Conservation (phyloP, 192 early-diverging fungal species). For the Mortierella alpina region DNA sequence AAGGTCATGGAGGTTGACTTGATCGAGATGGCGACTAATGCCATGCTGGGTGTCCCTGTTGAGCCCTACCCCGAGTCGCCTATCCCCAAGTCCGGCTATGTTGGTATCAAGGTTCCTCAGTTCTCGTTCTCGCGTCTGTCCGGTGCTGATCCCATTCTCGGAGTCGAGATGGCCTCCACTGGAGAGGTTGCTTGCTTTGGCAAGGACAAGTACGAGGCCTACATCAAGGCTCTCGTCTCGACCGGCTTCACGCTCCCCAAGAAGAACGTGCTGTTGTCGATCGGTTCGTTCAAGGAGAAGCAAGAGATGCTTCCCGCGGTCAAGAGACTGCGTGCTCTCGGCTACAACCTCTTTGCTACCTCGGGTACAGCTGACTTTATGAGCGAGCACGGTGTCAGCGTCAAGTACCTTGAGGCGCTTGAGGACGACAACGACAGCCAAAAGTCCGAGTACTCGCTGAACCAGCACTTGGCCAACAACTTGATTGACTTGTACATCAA, state of each 20-base stretch:
- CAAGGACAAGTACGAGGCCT: constrained; percentile 97
- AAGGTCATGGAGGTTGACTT: constrained; percentile 95
- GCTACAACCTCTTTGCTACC: constrained; percentile 95
- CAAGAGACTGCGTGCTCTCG: constrained; percentile 81
- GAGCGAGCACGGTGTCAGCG: constrained; percentile 92
- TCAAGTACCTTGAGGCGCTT: constrained; percentile 91
- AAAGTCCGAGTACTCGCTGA: constrained; percentile 90
- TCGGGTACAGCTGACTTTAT: constrained; percentile 97
- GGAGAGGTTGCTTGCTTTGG: constrained; percentile 99
- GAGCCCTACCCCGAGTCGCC: constrained; percentile 80
- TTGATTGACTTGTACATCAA: constrained; percentile 99
- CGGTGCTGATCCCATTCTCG: constrained; percentile 96
- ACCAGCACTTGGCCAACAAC: constrained; percentile 96
- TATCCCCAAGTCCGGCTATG: constrained; percentile 78
- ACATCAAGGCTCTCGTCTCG: constrained; percentile 93
- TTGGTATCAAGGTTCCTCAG: constrained; percentile 97
- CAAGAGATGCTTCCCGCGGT: constrained; percentile 94
- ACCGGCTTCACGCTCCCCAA: constrained; percentile 93
- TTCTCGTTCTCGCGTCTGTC: constrained; percentile 95
- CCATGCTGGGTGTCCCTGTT: constrained; percentile 87
- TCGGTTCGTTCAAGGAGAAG: constrained; percentile 99
- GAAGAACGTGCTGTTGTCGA: constrained; percentile 97
- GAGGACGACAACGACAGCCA: constrained; percentile 65
- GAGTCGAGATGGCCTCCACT: constrained; percentile 99
- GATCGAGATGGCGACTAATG: constrained; percentile 96